A percentile compares a stretch with the other conserved stretches of the same genome.
Conservation (phyloP, 73 alveolate species). For the Uronychia setigera region DNA sequence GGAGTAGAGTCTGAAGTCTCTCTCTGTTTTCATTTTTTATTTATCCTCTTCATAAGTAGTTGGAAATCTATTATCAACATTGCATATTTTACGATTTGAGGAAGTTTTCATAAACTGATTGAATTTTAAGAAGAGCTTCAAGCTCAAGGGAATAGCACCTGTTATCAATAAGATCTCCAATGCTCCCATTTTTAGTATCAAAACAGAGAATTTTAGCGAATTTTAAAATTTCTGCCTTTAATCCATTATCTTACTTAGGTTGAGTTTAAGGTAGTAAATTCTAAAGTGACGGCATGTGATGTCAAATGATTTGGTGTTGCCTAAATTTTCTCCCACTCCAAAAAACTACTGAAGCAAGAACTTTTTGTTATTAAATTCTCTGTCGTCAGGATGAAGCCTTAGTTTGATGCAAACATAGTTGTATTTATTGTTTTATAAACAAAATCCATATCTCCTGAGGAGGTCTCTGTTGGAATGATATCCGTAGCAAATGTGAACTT, state of each 20-base stretch:
- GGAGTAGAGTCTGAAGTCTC: too few species aligned
- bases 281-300: conserved; percentile 32
- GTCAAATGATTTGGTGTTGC: not conserved
- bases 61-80: too few species aligned
- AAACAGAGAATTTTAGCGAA: conserved; percentile 38
- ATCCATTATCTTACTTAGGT: conserved; percentile 1
- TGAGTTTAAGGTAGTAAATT: conserved; percentile 26
- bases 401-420: conserved; percentile 68
- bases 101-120: conserved; percentile 39
- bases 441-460: conserved; percentile 66
- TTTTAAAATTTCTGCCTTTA: conserved; percentile 22
- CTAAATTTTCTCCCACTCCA: not conserved
- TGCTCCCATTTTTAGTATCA: conserved; percentile 18
- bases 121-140: conserved; percentile 23
- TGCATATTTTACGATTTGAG: conserved; percentile 9
- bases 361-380: conserved; percentile 22
- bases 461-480: conserved; percentile 63
- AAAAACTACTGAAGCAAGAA: conserved; percentile 33
- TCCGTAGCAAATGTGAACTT: conserved; percentile 67
- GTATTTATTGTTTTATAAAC: conserved; percentile 61
- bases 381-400: conserved; percentile 38
- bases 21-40: too few species aligned
- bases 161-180: conserved; percentile 18
- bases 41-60: too few species aligned
- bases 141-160: conserved; percentile 35